Base-by-base conservation (phyloP, 495 filamentous ascomycete genomes). In the Haplographium delicatum region DNA sequence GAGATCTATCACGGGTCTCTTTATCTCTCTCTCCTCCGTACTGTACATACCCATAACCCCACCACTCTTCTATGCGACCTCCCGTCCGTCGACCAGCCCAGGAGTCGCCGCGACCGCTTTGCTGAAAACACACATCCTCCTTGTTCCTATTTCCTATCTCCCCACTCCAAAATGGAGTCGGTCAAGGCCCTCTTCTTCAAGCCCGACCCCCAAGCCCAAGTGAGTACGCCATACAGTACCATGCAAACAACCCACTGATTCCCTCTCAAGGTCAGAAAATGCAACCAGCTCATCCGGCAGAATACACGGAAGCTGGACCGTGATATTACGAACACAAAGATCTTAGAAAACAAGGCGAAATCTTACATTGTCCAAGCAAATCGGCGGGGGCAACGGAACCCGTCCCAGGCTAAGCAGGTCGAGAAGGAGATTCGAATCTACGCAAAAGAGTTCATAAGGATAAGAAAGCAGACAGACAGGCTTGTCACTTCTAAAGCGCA, bases 301-400 rank as follows among this genome's bases (percentile, higher is more conserved):
- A 97, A 98, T 70, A 86, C 88, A 47, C 89, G 93, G 56, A 91
- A 96, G 64, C 82, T 98, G 51, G 93, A 98, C 65, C 91, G 93
- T 58, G 91, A 98, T 69, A 89, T 98, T 62, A 61, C 72, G 25
- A 72, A 82, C 38, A 79, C 94, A 52, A 88, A 85, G 60, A 52
- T 68, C 22, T 77, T 87, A 51, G 94, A 98, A 54, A 66, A 67
- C 58, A 96, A 95, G 68, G 90, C 90, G 53, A 90, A 90, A 57
- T 84, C 81, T 65, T 76, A 83, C 50, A 98, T 97, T 68, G 59
- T 95, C 16, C 76, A 76, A 58, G 83, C 90, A 46, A 84, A 83
- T 64, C 79, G 80, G 56, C 88, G 94, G 52, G 89, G 81, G 23
- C 79, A 89, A 65, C 79, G 82, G 23, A 87, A 89, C 68, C 82